Percentiles rank a stretch among this genome's conserved stretches.
phyloP scores from a whole-genome alignment of 176 grass and related monocot species.

The Miscanthus lutarioriparius region DNA sequence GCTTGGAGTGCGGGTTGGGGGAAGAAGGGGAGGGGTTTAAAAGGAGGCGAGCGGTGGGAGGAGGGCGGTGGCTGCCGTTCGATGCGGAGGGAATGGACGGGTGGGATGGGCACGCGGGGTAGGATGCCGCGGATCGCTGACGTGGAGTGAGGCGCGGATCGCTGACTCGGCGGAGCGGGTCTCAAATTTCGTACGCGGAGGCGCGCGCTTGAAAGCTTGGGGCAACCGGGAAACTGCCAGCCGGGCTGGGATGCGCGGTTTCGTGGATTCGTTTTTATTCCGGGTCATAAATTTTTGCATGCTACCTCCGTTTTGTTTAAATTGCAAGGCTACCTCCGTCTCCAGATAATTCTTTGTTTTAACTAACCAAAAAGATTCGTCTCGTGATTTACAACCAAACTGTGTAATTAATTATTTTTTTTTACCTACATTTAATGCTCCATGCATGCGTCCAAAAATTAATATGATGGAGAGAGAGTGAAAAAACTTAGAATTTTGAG shows the following conservation, averaged over 20 bases:
- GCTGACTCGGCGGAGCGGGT: background rate
- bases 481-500: no score
- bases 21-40: background rate
- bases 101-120: background rate
- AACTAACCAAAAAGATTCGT: no score
- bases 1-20: background rate
- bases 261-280: background rate
- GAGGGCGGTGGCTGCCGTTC: background rate
- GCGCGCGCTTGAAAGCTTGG: background rate
- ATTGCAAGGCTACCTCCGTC: no score
- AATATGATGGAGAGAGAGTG: no score
- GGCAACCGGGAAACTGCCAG: no score
- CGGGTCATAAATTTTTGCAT: background rate
- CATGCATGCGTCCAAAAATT: no score
- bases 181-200: background rate
- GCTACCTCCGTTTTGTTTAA: no score
- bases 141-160: background rate
- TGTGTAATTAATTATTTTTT: no score
- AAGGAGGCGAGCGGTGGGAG: background rate
- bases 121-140: slow-evolving; percentile 12
- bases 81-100: slow-evolving; percentile 6
- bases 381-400: no score
- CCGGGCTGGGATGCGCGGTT: background rate
- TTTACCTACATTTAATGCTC: no score
- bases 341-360: no score